phyloP scores from a whole-genome alignment of 345 rosid species.

The Murraya paniculata region DNA sequence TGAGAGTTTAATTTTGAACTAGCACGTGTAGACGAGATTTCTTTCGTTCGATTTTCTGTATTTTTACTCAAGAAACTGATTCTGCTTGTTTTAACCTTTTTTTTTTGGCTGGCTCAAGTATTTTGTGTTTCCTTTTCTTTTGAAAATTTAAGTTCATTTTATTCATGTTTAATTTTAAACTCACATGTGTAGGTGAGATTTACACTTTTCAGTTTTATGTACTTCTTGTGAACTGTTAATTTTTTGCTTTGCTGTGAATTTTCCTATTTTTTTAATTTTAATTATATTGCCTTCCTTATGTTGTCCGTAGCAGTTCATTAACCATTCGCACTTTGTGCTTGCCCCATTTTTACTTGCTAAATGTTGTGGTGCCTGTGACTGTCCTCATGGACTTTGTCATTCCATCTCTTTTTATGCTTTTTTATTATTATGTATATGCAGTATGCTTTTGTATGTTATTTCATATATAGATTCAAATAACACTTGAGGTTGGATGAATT shows the following conservation, averaged over 20 bases:
- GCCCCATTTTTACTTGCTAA: neutral
- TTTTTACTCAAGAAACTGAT: neutral
- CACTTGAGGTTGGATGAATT: neutral
- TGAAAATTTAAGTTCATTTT: neutral
- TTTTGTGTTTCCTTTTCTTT: too few relatives aligned
- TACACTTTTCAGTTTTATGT: neutral
- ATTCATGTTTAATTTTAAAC: too few relatives aligned
- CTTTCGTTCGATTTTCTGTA: neutral
- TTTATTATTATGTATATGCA: neutral
- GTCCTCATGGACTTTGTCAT: neutral
- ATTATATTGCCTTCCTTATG: neutral
- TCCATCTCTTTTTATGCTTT: neutral
- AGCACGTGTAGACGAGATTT: neutral
- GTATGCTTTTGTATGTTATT: neutral
- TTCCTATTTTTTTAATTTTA: neutral
- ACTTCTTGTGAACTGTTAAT: too few relatives aligned
- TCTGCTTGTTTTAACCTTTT: neutral
- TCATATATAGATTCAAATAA: neutral
- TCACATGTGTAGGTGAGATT: neutral
- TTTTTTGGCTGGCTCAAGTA: too few relatives aligned
- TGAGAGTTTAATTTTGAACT: neutral
- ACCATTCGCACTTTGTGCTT: neutral
- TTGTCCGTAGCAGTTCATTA: neutral
- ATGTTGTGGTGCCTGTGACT: neutral
- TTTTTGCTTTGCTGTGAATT: neutral